Evolutionary conservation across 495 filamentous ascomycete species (phyloP), one percentile per base, ranked within the genome.

Genomic region (Penicillium atrosanguineum): DNA sequence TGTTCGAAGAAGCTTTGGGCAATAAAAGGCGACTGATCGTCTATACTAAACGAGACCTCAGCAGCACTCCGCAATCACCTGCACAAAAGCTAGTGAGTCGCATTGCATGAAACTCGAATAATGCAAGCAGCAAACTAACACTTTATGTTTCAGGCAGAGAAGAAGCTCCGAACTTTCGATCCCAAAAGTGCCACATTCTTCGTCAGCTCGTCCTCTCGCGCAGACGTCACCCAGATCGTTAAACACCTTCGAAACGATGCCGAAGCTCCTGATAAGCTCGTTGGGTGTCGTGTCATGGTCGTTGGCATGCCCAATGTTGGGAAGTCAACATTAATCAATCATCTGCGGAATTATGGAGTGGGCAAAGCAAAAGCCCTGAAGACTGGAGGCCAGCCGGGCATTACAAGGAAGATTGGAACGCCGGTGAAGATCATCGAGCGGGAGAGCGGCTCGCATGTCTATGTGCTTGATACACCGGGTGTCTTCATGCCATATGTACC

Each of bases 281-380:
- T 81, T 7, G 90, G 91, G 2, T 82, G 88, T 48, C 84, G 91
- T 23, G 81, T 90, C 48, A 79, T 98, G 67, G 82, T 97, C 1
- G 91, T 97, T 16, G 94, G 94, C 25, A 97, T 98, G 93, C 94
- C 94, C 6, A 98, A 98, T 69, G 89, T 94, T 0, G 94, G 82
- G 18, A 85, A 98, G 70, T 95, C 89, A 20, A 90, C 93, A 0
- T 77, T 98, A 14, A 83, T 98, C 21, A 98, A 98, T 69, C 79
- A 87, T 25, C 77, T 98, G 37, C 87, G 95, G 9, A 79, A 76
- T 19, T 70, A 75, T 16, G 88, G 91, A 41, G 75, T 88, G 52
- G 69, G 77, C 16, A 83, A 86, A 52, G 79, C 83, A 36, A 96
- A 96, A 68, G 95, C 83, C 8, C 85, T 91, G 43, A 74, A 73